Conservation (phyloP, 352 stramenopile genomes). For the Thraustochytrium striatum region DNA sequence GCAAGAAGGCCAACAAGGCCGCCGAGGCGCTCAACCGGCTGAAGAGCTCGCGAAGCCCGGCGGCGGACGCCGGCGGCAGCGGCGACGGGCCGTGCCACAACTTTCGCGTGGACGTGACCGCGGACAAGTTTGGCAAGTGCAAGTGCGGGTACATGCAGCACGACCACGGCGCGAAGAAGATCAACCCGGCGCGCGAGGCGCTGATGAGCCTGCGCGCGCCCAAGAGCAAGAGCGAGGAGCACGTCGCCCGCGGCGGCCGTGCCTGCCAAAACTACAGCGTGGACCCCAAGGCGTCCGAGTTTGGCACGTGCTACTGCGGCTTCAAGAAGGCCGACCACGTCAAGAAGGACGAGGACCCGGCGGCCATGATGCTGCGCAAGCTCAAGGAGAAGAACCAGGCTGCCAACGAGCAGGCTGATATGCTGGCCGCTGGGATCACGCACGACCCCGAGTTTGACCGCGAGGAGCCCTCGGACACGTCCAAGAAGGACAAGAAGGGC, state of each 20-base stretch:
- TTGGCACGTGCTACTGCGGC: slow-evolving; percentile 40
- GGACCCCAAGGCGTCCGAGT: slow-evolving; percentile 1
- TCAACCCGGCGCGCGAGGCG: slow-evolving; percentile 24
- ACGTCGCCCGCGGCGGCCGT: background rate
- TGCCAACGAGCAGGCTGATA: slow-evolving; percentile 30
- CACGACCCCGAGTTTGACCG: background rate
- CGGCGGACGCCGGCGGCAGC: background rate
- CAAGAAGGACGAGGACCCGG: slow-evolving; percentile 41
- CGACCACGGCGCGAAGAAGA: slow-evolving; percentile 41
- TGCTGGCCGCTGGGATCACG: slow-evolving; percentile 3
- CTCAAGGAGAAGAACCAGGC: slow-evolving; percentile 33
- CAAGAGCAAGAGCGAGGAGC: background rate
- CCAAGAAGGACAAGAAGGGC: too few species aligned
- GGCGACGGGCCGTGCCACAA: slow-evolving; percentile 35
- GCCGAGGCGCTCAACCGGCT: slow-evolving; percentile 24
- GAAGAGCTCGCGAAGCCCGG: background rate
- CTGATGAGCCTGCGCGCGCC: slow-evolving; percentile 13
- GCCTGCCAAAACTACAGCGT: slow-evolving; percentile 42
- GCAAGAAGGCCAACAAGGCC: slow-evolving; percentile 41
- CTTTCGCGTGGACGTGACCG: slow-evolving; percentile 48
- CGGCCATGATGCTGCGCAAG: slow-evolving; percentile 42
- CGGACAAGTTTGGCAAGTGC: slow-evolving; percentile 47
- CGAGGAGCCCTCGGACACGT: too few species aligned
- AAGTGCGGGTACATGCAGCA: slow-evolving; percentile 43
- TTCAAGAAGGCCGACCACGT: slow-evolving; percentile 43